These are phyloP conservation scores for Grifola frondosa DNA, from an alignment of 1,284 basidiomycete genomes.

Conservation along the genomic window DNA sequence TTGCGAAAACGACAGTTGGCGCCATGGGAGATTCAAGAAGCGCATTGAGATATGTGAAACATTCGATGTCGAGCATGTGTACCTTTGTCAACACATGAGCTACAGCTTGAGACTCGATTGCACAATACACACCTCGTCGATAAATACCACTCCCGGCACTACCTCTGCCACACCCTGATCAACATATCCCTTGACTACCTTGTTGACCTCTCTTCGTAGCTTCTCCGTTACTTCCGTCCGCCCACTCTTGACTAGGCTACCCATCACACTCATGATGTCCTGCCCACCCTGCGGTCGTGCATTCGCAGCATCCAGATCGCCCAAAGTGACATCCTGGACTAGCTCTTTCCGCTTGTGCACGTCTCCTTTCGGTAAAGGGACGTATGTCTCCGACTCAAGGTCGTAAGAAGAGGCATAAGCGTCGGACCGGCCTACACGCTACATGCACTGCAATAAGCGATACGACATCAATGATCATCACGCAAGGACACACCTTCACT, in stretches of 20 bases:
- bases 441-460: slow-evolving; percentile 3
- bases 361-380: slow-evolving; percentile 96
- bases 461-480: slow-evolving; percentile 3
- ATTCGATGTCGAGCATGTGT: slow-evolving; percentile 99
- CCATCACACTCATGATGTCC: slow-evolving; percentile 99
- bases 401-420: slow-evolving; percentile 99
- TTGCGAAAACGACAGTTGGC: slow-evolving; percentile 95
- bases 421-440: slow-evolving; percentile 96
- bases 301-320: slow-evolving; percentile 96
- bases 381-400: slow-evolving; percentile 97
- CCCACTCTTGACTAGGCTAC: slow-evolving; percentile 91
- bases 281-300: slow-evolving; percentile 93
- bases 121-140: slow-evolving; percentile 80
- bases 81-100: slow-evolving; percentile 54
- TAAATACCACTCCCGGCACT: slow-evolving; percentile 96
- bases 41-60: slow-evolving; percentile 97
- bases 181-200: slow-evolving; percentile 97
- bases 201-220: slow-evolving; percentile 92
- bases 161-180: slow-evolving; percentile 98
- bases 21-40: slow-evolving; percentile 95
- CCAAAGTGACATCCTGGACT: slow-evolving; percentile 95
- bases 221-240: slow-evolving; percentile 98
- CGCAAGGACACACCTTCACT: slow-evolving; percentile 74
- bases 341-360: slow-evolving; percentile 98
- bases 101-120: neutral